Percentiles rank a stretch among this genome's conserved stretches.
Evolutionary conservation across 768 basidiomycete genomes (phyloP).

Genomic region (Basidioascus undulatus): DNA sequence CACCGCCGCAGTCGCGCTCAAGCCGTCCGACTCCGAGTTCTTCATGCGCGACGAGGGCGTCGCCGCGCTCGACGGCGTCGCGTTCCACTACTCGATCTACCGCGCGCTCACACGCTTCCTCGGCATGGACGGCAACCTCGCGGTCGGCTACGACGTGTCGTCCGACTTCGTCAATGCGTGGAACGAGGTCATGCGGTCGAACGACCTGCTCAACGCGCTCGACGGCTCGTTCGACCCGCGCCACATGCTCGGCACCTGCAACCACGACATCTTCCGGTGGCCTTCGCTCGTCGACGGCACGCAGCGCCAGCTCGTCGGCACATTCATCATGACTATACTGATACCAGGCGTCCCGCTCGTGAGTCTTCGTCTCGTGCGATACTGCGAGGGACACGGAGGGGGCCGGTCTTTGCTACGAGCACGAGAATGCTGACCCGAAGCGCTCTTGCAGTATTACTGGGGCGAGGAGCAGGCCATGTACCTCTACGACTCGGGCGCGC

Average conservation of each 20-base stretch:
- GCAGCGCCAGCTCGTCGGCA: constrained; percentile 44
- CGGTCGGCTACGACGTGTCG: constrained; percentile 65
- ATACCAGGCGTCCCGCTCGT: constrained; percentile 74
- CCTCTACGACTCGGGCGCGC: constrained; percentile 59
- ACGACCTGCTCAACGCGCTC: constrained; percentile 51
- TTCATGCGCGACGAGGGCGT: constrained; percentile 45
- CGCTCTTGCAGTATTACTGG: constrained; percentile 39
- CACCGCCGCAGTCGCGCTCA: constrained; percentile 2
- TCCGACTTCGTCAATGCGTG: constrained; percentile 67
- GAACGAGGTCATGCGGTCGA: constrained; percentile 40
- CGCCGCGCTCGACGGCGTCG: constrained; percentile 48
- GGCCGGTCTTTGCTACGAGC: too few species aligned
- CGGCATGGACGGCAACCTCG: constrained; percentile 86
- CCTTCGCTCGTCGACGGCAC: constrained; percentile 67
- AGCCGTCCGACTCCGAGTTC: constrained; percentile 32
- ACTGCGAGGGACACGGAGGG: too few species aligned
- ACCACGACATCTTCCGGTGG: constrained; percentile 90
- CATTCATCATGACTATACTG: constrained; percentile 51
- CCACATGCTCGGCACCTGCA: constrained; percentile 79
- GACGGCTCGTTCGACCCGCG: constrained; percentile 46
- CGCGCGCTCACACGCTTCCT: constrained; percentile 65
- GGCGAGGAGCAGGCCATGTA: constrained; percentile 82
- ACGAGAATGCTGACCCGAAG: too few species aligned
- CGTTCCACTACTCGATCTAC: constrained; percentile 88
- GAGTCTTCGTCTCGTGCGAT: too few species aligned